phyloP scores from a whole-genome alignment of 495 filamentous ascomycete genomes.

The Pyrenopolyporus hunteri region DNA sequence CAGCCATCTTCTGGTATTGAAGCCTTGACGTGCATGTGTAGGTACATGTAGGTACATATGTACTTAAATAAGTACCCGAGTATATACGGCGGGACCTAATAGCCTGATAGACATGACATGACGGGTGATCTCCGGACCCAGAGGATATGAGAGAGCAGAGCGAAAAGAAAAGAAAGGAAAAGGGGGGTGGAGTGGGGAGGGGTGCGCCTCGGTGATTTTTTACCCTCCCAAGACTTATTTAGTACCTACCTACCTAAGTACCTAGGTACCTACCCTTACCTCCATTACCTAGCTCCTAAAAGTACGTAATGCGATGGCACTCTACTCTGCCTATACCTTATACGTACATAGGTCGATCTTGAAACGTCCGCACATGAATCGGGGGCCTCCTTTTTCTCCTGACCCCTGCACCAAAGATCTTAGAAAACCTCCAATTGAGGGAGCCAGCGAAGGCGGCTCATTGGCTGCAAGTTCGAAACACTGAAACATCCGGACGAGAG shows the following conservation, averaged over 20 bases:
- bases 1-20: constrained; percentile 7
- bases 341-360: constrained; percentile 26
- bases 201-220: constrained; percentile 14
- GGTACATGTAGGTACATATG: neutral
- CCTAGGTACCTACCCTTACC: too few species aligned
- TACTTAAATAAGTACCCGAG: too few species aligned
- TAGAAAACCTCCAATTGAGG: constrained; percentile 17
- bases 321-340: constrained; percentile 15
- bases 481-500: constrained; percentile 30
- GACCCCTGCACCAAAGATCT: constrained; percentile 31
- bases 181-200: neutral
- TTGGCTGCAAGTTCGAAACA: constrained; percentile 33
- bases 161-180: neutral
- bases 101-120: constrained; percentile 8
- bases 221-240: too few species aligned
- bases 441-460: constrained; percentile 11
- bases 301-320: too few species aligned
- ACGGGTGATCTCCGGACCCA: constrained; percentile 11
- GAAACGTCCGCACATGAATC: constrained; percentile 22
- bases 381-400: constrained; percentile 7
- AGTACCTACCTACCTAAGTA: too few species aligned
- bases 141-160: neutral
- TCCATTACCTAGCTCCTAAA: too few species aligned
- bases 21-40: constrained; percentile 2
- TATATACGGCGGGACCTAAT: too few species aligned